A percentile compares a stretch with the other conserved stretches of the same genome.
phyloP scores from a whole-genome alignment of 768 basidiomycete genomes.

The Mycena sanguinolenta region DNA sequence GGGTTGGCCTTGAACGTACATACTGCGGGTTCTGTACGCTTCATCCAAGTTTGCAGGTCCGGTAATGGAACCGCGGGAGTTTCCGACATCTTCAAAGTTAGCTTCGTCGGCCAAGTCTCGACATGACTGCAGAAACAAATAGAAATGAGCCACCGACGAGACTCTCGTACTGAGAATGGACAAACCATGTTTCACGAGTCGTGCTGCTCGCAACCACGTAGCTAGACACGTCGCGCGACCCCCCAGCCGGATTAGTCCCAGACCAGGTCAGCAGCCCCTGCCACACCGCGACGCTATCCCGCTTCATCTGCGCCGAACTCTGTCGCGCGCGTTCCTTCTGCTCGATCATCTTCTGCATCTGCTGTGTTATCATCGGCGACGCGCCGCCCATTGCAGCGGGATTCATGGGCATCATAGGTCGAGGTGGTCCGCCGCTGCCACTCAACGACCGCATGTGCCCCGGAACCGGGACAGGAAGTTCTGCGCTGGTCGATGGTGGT shows the following conservation, averaged over 20 bases:
- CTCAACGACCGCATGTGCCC: conserved; percentile 28
- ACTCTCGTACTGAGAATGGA: background rate
- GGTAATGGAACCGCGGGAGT: conserved; percentile 54
- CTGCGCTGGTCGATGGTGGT: conserved; percentile 10
- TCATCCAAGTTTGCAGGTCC: conserved; percentile 65
- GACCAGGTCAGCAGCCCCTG: conserved; percentile 32
- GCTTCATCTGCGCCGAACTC: conserved; percentile 23
- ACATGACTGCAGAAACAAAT: conserved; percentile 53
- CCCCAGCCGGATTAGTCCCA: conserved; percentile 21
- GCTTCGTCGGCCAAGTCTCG: conserved; percentile 65
- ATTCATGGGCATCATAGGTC: conserved; percentile 29
- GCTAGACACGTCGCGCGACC: conserved; percentile 9
- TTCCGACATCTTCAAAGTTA: conserved; percentile 57
- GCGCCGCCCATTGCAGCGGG: conserved; percentile 26
- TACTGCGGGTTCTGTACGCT: conserved; percentile 52
- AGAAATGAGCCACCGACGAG: background rate
- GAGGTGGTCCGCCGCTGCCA: conserved; percentile 8
- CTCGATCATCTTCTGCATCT: conserved; percentile 65
- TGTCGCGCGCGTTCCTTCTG: conserved; percentile 53
- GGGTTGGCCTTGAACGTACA: conserved; percentile 56
- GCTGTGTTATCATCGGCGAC: conserved; percentile 40
- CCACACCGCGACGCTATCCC: conserved; percentile 37
- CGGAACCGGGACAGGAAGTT: background rate
- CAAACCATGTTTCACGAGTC: conserved; percentile 49
- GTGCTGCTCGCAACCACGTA: conserved; percentile 23